Evolutionary conservation across 257 asterid genomes (phyloP).

Genomic region (Nicotiana tabacum): DNA sequence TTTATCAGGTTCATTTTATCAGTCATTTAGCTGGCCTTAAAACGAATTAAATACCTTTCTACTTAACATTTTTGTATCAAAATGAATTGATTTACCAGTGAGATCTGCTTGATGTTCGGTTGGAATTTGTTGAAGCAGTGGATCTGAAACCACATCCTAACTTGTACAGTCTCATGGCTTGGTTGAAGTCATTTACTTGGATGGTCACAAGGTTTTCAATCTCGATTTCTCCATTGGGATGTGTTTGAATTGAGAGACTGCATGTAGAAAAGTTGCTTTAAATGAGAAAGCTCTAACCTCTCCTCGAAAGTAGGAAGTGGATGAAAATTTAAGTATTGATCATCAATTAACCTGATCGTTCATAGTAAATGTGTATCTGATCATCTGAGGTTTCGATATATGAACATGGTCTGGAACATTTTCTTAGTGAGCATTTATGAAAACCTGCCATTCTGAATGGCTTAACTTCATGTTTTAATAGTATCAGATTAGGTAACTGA

Average conservation of each 20-base stretch:
- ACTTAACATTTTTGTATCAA: not conserved
- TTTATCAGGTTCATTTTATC: not conserved
- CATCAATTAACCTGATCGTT: not conserved
- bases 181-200: constrained; percentile 15
- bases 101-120: constrained; percentile 23
- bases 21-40: not conserved
- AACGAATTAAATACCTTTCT: not conserved
- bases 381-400: not conserved
- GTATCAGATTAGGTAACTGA: not conserved
- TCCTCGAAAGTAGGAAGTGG: not conserved
- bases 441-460: not conserved
- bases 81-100: constrained; percentile 17
- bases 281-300: not conserved
- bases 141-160: constrained; percentile 18
- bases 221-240: constrained; percentile 14
- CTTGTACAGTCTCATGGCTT: constrained; percentile 18
- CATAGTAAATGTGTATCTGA: not conserved
- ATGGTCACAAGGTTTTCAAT: constrained; percentile 20
- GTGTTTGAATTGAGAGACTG: constrained; percentile 21
- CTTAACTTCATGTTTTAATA: not conserved
- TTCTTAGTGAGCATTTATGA: not conserved
- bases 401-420: not conserved
- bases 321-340: not conserved
- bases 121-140: constrained; percentile 21
- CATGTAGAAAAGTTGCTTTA: not conserved